phyloP scores from a whole-genome alignment of 345 rosid genomes.

The Acer yangbiense region DNA sequence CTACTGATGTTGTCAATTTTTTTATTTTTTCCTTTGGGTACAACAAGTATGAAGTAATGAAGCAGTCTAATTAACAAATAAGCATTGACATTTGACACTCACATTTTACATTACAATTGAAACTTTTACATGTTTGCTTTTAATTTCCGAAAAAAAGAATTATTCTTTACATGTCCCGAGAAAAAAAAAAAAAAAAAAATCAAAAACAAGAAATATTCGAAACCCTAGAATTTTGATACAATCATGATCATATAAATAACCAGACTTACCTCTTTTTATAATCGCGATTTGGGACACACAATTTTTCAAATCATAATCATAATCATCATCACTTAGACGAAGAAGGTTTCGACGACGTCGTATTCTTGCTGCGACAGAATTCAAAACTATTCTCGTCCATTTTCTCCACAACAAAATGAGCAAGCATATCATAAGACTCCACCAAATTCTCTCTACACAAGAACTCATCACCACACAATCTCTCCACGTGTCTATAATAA shows the following conservation, averaged over 20 bases:
- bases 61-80: background rate
- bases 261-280: conserved; percentile 11
- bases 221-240: conserved; percentile 10
- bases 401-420: conserved; percentile 85
- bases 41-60: no score
- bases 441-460: conserved; percentile 81
- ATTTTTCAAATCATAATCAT: no score
- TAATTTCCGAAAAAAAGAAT: conserved; percentile 8
- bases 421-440: conserved; percentile 63
- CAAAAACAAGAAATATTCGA: background rate
- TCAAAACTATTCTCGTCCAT: conserved; percentile 62
- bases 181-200: no score
- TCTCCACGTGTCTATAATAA: conserved; percentile 79
- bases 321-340: background rate
- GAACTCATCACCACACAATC: conserved; percentile 78
- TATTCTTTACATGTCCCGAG: conserved; percentile 25
- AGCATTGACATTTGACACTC: background rate
- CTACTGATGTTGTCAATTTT: no score
- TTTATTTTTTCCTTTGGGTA: no score
- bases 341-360: conserved; percentile 23
- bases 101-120: conserved; percentile 8
- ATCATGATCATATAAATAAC: conserved; percentile 16
- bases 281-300: background rate
- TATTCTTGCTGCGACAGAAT: conserved; percentile 49
- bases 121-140: conserved; percentile 9